Evolutionary conservation across 441 rosid genomes (phyloP), one percentile per base, ranked within the genome.

Genomic region (Brassica hybrid): DNA sequence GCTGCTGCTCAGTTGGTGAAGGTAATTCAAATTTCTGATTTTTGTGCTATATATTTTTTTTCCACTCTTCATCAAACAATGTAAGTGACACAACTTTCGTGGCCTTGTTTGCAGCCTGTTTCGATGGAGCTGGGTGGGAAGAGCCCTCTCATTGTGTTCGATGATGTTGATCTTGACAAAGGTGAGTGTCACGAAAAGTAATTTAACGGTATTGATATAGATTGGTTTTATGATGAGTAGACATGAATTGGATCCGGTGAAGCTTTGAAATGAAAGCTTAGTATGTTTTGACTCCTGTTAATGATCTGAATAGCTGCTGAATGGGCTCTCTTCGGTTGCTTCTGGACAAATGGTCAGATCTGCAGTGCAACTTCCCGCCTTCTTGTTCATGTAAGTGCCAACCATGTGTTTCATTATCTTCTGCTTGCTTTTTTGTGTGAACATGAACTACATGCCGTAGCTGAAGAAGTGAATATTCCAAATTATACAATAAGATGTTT

Each of bases 301-400:
- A 72, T 71, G 70, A 82, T 80, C 68, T 72, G 18, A 64, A 80
- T 80, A 95, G 98, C 97, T 81, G 97, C 88, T 78, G 98, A 95
- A 77, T 95, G 99, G 99, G 86, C 92, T 57, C 74, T 80, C 56
- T 91, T 95, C 79, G 99, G 99, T 72, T 93, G 98, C 94, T 95
- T 95, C 83, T 95, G 97, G 94, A 95, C 98, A 67, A 93, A 93
- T 87, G 98, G 99, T 65, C 98, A 95, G 82, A 95, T 95, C 72
- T 95, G 99, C 83, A 93, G 99, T 82, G 99, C 99, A 75, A 95
- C 99, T 79, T 93, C 99, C 72, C 97, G 98, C 21, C 97, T 95
- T 71, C 80, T 95, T 81, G 91, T 95, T 73, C 98, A 95, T 85
- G 99, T 93, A 84, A 86, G 98, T 79, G 58, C 43, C 73, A 71